These are phyloP conservation scores for Gonium pectorale DNA, from an alignment of 139 green algal genomes.

Conservation along the genomic window DNA sequence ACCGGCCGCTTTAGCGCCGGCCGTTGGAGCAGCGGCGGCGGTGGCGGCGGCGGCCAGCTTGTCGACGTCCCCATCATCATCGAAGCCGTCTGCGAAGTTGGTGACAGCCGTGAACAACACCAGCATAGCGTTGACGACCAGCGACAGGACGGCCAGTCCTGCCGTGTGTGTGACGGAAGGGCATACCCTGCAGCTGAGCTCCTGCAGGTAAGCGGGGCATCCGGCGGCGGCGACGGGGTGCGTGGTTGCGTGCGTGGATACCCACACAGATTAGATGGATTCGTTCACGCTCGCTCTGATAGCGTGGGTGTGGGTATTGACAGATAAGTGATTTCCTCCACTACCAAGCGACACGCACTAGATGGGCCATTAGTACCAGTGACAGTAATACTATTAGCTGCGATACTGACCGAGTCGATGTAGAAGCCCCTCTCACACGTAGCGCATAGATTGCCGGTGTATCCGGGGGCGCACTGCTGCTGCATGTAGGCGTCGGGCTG, in stretches of 20 bases:
- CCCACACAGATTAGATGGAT: too few relatives aligned
- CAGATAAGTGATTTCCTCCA: too few relatives aligned
- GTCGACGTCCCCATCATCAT: neutral
- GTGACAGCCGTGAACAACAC: conserved; percentile 19
- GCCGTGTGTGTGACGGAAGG: neutral
- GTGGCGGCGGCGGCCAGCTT: too few relatives aligned
- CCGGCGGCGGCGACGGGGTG: too few relatives aligned
- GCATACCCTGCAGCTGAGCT: conserved; percentile 1
- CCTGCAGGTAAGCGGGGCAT: neutral
- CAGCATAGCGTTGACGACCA: conserved; percentile 7
- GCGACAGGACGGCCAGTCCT: neutral
- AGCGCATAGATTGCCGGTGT: conserved; percentile 44
- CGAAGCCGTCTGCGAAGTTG: conserved; percentile 14
- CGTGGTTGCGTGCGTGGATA: too few relatives aligned
- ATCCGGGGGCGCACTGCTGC: conserved; percentile 19
- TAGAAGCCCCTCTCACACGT: conserved; percentile 14
- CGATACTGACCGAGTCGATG: neutral
- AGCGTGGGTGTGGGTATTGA: too few relatives aligned
- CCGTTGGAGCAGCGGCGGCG: too few relatives aligned
- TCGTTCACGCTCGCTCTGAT: too few relatives aligned
- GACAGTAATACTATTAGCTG: too few relatives aligned
- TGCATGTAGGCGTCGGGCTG: conserved; percentile 25
- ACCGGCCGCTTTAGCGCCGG: too few relatives aligned
- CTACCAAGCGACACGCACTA: too few relatives aligned
- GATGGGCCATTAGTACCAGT: too few relatives aligned